Evolutionary conservation across 139 green algal genomes (phyloP).

Genomic region (Haematococcus sp.): DNA sequence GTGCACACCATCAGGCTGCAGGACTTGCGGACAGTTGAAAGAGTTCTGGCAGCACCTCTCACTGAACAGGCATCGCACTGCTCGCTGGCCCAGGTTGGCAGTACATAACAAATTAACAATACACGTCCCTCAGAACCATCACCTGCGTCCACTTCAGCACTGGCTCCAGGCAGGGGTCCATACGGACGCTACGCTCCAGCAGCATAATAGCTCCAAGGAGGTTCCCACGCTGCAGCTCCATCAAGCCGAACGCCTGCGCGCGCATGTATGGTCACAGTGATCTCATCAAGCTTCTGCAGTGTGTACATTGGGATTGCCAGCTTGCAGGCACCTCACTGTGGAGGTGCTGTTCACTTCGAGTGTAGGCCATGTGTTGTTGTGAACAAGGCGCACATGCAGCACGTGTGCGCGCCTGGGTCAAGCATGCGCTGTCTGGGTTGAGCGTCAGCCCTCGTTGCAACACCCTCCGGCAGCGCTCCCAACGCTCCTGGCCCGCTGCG

Average conservation of each 20-base stretch:
- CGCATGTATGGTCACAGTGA: not conserved
- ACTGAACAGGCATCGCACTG: too few species aligned
- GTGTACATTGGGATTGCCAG: not conserved
- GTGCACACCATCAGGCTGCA: too few species aligned
- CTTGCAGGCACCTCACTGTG: not conserved
- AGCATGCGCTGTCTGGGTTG: conserved; percentile 56
- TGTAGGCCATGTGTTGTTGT: not conserved
- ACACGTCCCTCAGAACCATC: too few species aligned
- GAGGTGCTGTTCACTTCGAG: too few species aligned
- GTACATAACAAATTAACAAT: too few species aligned
- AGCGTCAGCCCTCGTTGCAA: conserved; percentile 61
- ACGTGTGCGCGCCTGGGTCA: conserved; percentile 46
- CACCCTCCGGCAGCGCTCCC: conserved; percentile 29
- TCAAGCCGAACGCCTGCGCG: conserved; percentile 70
- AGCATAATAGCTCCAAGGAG: conserved; percentile 60
- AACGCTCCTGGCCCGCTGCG: not conserved
- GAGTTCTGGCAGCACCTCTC: too few species aligned
- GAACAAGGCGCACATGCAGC: not conserved
- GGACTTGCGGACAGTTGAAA: too few species aligned
- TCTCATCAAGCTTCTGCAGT: too few species aligned
- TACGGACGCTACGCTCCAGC: conserved; percentile 48
- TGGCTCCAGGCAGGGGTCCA: conserved; percentile 14
- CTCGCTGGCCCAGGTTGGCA: too few species aligned
- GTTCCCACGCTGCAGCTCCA: conserved; percentile 80
- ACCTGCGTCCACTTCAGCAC: conserved; percentile 36